Evolutionary conservation across 495 filamentous ascomycete species (phyloP).

Genomic region (Penicillium paxilli): DNA sequence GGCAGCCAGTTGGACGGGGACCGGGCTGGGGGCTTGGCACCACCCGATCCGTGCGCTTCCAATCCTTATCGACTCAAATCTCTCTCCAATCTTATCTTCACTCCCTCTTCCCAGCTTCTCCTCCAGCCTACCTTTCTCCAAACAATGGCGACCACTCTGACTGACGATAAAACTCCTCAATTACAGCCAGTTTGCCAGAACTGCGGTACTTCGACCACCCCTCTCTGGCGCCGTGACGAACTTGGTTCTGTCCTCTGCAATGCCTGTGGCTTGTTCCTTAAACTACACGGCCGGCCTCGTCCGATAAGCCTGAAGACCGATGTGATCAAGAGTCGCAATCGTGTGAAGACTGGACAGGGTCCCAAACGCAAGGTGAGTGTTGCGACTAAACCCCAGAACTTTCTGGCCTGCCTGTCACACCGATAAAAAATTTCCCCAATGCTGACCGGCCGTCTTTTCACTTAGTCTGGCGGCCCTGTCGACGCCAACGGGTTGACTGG

Average conservation of each 20-base stretch:
- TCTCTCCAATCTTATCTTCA: constrained; percentile 55
- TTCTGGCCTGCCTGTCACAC: constrained; percentile 15
- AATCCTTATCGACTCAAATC: constrained; percentile 50
- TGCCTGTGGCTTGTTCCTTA: constrained; percentile 95
- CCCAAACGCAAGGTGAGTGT: constrained; percentile 82
- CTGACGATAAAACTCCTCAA: constrained; percentile 58
- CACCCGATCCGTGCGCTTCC: constrained; percentile 35
- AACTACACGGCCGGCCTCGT: constrained; percentile 88
- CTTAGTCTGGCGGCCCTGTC: constrained; percentile 47
- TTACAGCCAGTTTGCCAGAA: constrained; percentile 96
- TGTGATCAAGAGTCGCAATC: constrained; percentile 98
- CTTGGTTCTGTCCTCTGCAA: constrained; percentile 97
- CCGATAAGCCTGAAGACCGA: constrained; percentile 98
- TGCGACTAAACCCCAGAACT: constrained; percentile 15
- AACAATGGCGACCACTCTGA: constrained; percentile 57
- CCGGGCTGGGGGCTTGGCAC: constrained; percentile 35
- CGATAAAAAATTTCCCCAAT: constrained; percentile 28
- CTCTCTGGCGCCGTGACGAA: constrained; percentile 96
- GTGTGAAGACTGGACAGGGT: constrained; percentile 88
- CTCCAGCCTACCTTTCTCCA: constrained; percentile 16
- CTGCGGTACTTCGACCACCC: constrained; percentile 92
- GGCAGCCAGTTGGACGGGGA: constrained; percentile 2
- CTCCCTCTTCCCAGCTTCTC: constrained; percentile 21
- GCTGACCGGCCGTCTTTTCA: constrained; percentile 29
- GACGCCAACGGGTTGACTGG: constrained; percentile 60